phyloP scores from a whole-genome alignment of 1,284 basidiomycete genomes.

The Puccinia polysora region DNA sequence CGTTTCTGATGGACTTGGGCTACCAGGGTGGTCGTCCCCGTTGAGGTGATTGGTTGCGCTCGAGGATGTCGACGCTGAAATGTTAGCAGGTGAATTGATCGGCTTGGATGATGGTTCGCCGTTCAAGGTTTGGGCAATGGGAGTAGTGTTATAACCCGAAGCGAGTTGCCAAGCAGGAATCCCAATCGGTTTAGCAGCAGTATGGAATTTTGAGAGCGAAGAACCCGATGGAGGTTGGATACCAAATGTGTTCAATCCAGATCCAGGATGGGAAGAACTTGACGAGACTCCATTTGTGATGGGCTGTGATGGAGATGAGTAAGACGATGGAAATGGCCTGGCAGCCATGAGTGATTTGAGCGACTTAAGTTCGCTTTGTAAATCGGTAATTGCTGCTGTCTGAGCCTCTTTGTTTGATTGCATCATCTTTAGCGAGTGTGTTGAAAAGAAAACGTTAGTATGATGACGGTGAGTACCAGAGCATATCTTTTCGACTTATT shows the following conservation, averaged over 20 bases:
- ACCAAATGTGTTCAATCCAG: conserved; percentile 3
- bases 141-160: neutral
- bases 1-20: too few species aligned
- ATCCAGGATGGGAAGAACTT: neutral
- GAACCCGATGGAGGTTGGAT: conserved; percentile 1
- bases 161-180: conserved; percentile 39
- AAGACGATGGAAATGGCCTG: neutral
- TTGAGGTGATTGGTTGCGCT: neutral
- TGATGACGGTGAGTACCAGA: neutral
- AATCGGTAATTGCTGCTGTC: conserved; percentile 7
- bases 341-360: conserved; percentile 26
- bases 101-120: neutral
- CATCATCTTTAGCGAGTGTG: conserved; percentile 6
- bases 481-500: neutral
- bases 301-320: neutral
- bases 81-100: neutral
- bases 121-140: neutral
- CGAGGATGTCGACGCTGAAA: neutral
- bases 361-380: conserved; percentile 39
- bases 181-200: conserved; percentile 11
- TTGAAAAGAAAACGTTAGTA: neutral
- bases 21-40: neutral
- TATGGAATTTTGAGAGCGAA: conserved; percentile 14
- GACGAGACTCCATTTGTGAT: neutral
- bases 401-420: conserved; percentile 38